Evolutionary conservation across 2,329 filamentous ascomycete genomes (phyloP), one percentile per base, ranked within the genome.

Genomic region (Teratosphaeria nubilosa): DNA sequence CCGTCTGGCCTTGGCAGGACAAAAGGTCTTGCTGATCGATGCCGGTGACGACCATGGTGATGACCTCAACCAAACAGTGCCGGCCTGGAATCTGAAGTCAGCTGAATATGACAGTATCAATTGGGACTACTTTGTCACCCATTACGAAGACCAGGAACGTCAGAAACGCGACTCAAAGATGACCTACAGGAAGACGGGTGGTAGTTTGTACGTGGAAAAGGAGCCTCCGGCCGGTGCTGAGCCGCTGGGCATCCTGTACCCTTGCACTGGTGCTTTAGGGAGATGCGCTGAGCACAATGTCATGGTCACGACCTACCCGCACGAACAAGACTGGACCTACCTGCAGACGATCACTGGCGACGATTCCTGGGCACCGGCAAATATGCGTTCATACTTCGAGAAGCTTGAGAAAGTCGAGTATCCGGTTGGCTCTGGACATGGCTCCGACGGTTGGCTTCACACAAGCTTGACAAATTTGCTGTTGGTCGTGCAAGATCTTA

Each of bases 51-150:
- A 86, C 63, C 77, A 82, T 60, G 79, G 76, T 20, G 72, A 75
- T 56, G 73, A 74, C 45, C 69, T 74, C 59, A 78, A 81, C 64
- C 78, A 82, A 61, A 76, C 79, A 10, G 77, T 84, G 4, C 82
- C 83, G 6, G 77, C 80, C 1, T 77, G 81, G 64, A 77, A 78
- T 22, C 76, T 77, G 53, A 74, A 77, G 25, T 76, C 80, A 1
- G 82, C 80, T 11, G 80, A 86, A 64, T 79, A 85, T 60, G 74
- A 75, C 27, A 75, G 76, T n/a, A 75, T 83, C 63, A 73, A 76
- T 51, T 87, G 84, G 84, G 80, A 84, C 68, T 86, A 82, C 71
- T 86, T 80, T 62, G 81, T 85, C 20, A 77, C 77, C 53, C 83
- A 86, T 68, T 86, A 85, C 65, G 73, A 76, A 7, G 77, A 86